These are phyloP conservation scores for Funneliformis caledonium DNA, from an alignment of 371 early-diverging fungal species.

Conservation along the genomic window DNA sequence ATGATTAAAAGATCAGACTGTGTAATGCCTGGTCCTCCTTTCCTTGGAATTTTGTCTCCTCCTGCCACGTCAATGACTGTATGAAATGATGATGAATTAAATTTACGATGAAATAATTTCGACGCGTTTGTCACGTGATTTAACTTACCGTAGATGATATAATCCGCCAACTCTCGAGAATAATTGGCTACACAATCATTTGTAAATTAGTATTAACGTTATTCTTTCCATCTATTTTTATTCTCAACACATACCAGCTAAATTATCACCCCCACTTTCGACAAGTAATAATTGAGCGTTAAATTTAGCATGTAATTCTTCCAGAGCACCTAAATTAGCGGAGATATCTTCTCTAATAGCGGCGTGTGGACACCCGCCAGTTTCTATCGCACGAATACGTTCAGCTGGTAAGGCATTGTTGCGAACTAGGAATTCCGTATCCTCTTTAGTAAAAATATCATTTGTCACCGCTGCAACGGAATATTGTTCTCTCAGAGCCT, in stretches of 20 bases:
- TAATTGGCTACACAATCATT: slow-evolving; percentile 71
- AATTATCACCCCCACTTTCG: slow-evolving; percentile 93
- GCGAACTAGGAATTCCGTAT: slow-evolving; percentile 90
- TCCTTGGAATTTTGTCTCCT: slow-evolving; percentile 91
- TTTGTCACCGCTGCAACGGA: slow-evolving; percentile 88
- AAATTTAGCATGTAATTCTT: slow-evolving; percentile 83
- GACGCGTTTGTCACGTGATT: not conserved
- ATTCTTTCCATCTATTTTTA: no score
- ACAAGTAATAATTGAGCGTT: slow-evolving; percentile 82
- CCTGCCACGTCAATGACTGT: slow-evolving; percentile 93
- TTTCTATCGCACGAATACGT: slow-evolving; percentile 90
- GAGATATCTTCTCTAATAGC: slow-evolving; percentile 95
- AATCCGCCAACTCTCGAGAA: slow-evolving; percentile 85
- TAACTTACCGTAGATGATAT: slow-evolving; percentile 77
- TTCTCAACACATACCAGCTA: slow-evolving; percentile 54
- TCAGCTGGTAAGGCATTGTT: slow-evolving; percentile 85
- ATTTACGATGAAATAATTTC: not conserved
- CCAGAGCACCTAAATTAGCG: slow-evolving; percentile 90
- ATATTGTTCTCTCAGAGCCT: slow-evolving; percentile 74
- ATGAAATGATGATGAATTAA: not conserved
- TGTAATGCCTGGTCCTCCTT: slow-evolving; percentile 94
- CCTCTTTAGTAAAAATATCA: slow-evolving; percentile 88
- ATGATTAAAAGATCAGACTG: slow-evolving; percentile 91
- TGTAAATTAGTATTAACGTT: not conserved
- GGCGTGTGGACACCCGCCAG: slow-evolving; percentile 96